Evolutionary conservation across 495 filamentous ascomycete species (phyloP).

Genomic region (Bacidia rubella): DNA sequence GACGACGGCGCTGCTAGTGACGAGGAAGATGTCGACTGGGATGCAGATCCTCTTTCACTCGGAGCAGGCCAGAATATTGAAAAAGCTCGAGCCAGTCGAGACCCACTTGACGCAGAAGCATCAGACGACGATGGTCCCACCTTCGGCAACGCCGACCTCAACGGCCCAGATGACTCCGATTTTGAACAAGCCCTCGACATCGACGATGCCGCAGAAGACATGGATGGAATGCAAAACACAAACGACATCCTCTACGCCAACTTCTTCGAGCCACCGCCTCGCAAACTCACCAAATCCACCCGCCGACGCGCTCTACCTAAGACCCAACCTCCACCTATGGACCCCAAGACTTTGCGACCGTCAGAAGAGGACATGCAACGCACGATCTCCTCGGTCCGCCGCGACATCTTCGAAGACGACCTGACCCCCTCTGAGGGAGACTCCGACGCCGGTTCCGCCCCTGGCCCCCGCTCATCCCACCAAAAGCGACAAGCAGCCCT

Average conservation of each 20-base stretch:
- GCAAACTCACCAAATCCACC: conserved; percentile 46
- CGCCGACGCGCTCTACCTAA: conserved; percentile 32
- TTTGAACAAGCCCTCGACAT: conserved; percentile 36
- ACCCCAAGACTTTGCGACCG: conserved; percentile 19
- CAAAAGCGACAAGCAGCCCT: conserved; percentile 77
- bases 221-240: conserved; percentile 48
- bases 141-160: conserved; percentile 54
- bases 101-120: conserved; percentile 11
- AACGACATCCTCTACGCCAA: conserved; percentile 78
- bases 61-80: conserved; percentile 15
- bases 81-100: conserved; percentile 6
- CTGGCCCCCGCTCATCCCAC: conserved; percentile 35
- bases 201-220: conserved; percentile 30
- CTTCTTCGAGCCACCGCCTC: conserved; percentile 76
- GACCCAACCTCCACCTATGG: conserved; percentile 27
- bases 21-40: conserved; percentile 79
- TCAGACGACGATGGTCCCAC: conserved; percentile 60
- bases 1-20: conserved; percentile 48
- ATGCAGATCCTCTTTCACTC: conserved; percentile 52
- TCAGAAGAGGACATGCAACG: conserved; percentile 60
- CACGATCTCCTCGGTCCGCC: conserved; percentile 79
- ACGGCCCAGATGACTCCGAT: conserved; percentile 43
- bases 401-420: conserved; percentile 84
- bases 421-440: conserved; percentile 35
- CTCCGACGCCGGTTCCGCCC: conserved; percentile 28